Evolutionary conservation across 345 rosid genomes (phyloP).

Genomic region (Eucalyptus polybractea): DNA sequence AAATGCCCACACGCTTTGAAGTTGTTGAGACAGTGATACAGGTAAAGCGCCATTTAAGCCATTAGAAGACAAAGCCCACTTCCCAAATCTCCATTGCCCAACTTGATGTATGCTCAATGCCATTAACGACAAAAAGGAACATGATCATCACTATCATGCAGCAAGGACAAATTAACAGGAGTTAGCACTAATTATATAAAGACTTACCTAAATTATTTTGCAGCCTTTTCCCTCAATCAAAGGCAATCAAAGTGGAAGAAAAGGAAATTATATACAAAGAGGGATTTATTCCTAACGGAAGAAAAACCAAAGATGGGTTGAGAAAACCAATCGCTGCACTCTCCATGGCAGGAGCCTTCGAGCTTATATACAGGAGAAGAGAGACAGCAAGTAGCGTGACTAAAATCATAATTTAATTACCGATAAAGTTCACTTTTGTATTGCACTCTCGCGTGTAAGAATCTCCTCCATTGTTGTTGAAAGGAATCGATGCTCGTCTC

Average conservation of each 20-base stretch:
- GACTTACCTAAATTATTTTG: background rate
- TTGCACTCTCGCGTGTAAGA: slow-evolving; percentile 6
- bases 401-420: background rate
- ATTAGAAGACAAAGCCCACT: background rate
- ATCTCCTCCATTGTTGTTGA: slow-evolving; percentile 28
- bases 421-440: background rate
- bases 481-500: slow-evolving; percentile 11
- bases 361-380: slow-evolving; percentile 14
- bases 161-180: background rate
- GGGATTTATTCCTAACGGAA: background rate
- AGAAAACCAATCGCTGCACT: slow-evolving; percentile 8
- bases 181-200: background rate
- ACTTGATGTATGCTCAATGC: background rate
- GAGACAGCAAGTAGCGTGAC: background rate
- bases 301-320: background rate
- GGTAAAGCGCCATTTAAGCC: background rate
- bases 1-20: background rate
- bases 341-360: background rate
- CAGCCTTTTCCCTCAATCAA: background rate
- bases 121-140: background rate
- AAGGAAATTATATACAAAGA: background rate
- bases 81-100: background rate
- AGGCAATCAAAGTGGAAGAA: background rate
- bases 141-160: background rate
- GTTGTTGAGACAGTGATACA: background rate